Percentiles rank a stretch among this genome's conserved stretches.
Conservation (phyloP, 208 protist genomes). For the Acanthamoeba lenticulata region DNA sequence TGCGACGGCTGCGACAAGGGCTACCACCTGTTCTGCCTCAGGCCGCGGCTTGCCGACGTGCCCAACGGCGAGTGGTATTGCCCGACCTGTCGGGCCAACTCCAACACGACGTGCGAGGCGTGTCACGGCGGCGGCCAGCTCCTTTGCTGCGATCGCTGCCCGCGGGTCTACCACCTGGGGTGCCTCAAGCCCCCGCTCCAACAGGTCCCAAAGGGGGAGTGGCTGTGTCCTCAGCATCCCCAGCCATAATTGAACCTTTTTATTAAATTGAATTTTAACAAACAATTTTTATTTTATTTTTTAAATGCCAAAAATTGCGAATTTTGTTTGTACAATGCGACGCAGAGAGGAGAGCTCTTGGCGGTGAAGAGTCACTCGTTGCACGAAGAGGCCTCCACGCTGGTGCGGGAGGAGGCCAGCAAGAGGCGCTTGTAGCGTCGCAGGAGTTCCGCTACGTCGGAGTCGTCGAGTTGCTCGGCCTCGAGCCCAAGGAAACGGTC, state of each 20-base stretch:
- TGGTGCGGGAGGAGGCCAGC: not conserved
- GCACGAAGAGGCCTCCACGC: no score
- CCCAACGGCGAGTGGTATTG: constrained; percentile 63
- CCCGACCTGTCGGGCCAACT: not conserved
- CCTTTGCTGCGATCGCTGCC: not conserved
- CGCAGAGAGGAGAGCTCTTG: no score
- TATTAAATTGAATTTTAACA: no score
- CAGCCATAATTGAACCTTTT: no score
- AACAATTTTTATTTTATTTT: no score
- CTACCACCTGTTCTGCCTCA: constrained; percentile 54
- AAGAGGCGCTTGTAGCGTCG: not conserved
- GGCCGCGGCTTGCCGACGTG: not conserved
- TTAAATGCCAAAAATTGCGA: no score
- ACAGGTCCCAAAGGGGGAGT: not conserved
- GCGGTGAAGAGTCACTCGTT: no score
- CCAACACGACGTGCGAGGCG: not conserved
- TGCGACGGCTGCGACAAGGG: constrained; percentile 65
- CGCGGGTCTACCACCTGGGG: not conserved
- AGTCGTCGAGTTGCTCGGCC: not conserved
- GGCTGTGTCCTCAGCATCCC: not conserved
- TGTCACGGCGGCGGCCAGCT: not conserved
- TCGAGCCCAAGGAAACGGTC: not conserved
- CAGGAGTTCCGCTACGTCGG: not conserved
- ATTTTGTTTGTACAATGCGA: no score
- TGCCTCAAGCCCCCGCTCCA: not conserved